Base-by-base conservation (phyloP, 257 asterid genomes). In the Oldenlandia corymbosa region DNA sequence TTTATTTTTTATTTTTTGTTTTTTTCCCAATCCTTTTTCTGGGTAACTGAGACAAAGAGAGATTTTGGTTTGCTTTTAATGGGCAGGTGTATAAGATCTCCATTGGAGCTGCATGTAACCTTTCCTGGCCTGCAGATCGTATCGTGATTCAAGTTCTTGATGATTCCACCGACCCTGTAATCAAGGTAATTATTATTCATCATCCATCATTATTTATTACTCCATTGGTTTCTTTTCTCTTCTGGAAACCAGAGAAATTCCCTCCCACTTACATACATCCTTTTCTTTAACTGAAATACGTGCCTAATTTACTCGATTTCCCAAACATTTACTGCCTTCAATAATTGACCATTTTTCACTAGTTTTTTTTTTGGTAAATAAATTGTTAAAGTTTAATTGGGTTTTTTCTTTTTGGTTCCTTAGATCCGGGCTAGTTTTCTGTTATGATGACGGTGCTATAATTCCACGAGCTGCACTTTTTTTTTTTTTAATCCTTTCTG, bases 51-150 rank as follows among this genome's bases (percentile, higher is more conserved):
- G 24, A 2, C 30, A 18, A 43, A 7, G 43, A n/a, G n/a, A 58
- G 26, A 21, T 42, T 12, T 20, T 10, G 5, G 32, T 51, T 11
- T 12, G 23, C 45, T 60, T 27, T 36, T 63, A 36, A 2, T 50
- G 43, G 28, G 20, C 80, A 90, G 96, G 97, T 90, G 32, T 86
- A 89, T 68, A 87, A 89, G 95, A 82, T 90, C 85, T 90, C 96
- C 66, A 90, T 90, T 73, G 97, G 97, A 45, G 97, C 97, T 58
- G 96, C 96, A 60, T 90, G 96, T 69, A 90, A 90, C 68, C 93
- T 90, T 51, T 82, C 96, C 1, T 90, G 97, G 97, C 97, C 97
- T 41, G 73, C 93, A 2, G 96, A 88, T 81, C 86, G 96, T 67
- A 78, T 90, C 18, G 95, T 90, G 65, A 88, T 90, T 78, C 97